phyloP scores from a whole-genome alignment of 257 asterid genomes.

The Jaltomata sinuosa region DNA sequence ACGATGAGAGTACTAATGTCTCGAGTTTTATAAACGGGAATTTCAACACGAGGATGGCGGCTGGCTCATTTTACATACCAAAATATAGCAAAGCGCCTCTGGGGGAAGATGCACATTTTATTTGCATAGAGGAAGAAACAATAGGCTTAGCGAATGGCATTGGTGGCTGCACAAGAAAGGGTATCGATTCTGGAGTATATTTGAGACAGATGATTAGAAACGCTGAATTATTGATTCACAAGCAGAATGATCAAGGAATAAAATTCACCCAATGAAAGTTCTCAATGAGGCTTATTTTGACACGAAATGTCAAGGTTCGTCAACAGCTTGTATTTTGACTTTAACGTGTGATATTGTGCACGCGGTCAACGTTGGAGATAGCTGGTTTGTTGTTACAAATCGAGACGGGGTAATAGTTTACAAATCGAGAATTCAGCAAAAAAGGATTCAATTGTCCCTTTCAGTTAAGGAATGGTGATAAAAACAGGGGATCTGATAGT shows the following conservation, averaged over 20 bases:
- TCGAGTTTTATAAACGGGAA: not conserved
- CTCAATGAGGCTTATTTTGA: too few species aligned
- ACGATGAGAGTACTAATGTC: not conserved
- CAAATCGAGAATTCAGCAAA: too few species aligned
- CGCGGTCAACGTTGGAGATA: slow-evolving; percentile 27
- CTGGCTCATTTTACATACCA: slow-evolving; percentile 12
- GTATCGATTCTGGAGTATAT: slow-evolving; percentile 21
- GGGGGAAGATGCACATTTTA: slow-evolving; percentile 25
- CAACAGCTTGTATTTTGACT: too few species aligned
- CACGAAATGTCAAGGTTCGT: too few species aligned
- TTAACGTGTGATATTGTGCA: not conserved
- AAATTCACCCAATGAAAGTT: too few species aligned
- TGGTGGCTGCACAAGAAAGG: slow-evolving; percentile 11
- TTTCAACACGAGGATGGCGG: not conserved
- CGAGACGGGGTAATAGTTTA: slow-evolving; percentile 6
- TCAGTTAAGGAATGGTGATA: not conserved
- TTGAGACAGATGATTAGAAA: slow-evolving; percentile 10
- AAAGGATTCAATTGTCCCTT: slow-evolving; percentile 6
- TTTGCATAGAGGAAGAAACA: not conserved
- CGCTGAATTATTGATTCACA: not conserved
- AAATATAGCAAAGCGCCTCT: slow-evolving; percentile 5
- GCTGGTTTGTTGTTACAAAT: slow-evolving; percentile 18
- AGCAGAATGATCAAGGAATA: not conserved
- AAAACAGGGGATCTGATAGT: slow-evolving; percentile 19
- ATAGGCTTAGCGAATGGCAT: slow-evolving; percentile 27